These are phyloP conservation scores for Panaeolus papilionaceus DNA, from an alignment of 768 basidiomycete species.

Conservation along the genomic window DNA sequence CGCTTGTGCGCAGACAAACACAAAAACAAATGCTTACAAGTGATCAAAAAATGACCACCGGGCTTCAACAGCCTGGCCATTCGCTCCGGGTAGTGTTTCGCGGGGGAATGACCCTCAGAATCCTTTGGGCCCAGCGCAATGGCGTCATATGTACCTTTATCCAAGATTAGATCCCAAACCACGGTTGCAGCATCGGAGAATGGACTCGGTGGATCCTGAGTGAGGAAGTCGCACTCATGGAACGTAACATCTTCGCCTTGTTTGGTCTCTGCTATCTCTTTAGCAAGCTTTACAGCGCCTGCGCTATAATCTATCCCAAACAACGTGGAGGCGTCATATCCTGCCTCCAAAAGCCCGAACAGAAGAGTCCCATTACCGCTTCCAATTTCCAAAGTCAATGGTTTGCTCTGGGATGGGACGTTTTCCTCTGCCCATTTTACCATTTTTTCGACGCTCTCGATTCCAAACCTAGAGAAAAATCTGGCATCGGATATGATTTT, in stretches of 20 bases:
- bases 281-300: constrained; percentile 70
- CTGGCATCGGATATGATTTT: no score
- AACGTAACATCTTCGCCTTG: constrained; percentile 57
- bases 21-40: constrained; percentile 58
- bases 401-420: constrained; percentile 51
- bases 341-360: constrained; percentile 71
- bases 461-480: constrained; percentile 68
- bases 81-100: constrained; percentile 63
- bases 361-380: constrained; percentile 82
- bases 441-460: constrained; percentile 80
- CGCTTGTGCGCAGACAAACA: not conserved
- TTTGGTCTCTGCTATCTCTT: constrained; percentile 56
- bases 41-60: constrained; percentile 78
- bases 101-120: constrained; percentile 55
- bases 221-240: constrained; percentile 68
- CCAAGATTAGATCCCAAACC: constrained; percentile 77
- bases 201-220: constrained; percentile 50
- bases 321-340: constrained; percentile 59
- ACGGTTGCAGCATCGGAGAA: constrained; percentile 28
- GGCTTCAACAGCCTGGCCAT: constrained; percentile 63
- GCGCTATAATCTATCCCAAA: constrained; percentile 81
- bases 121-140: constrained; percentile 76
- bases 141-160: constrained; percentile 92
- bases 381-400: constrained; percentile 77
- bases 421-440: constrained; percentile 70